Conservation (phyloP, 257 asterid species). For the Datura wrightii region DNA sequence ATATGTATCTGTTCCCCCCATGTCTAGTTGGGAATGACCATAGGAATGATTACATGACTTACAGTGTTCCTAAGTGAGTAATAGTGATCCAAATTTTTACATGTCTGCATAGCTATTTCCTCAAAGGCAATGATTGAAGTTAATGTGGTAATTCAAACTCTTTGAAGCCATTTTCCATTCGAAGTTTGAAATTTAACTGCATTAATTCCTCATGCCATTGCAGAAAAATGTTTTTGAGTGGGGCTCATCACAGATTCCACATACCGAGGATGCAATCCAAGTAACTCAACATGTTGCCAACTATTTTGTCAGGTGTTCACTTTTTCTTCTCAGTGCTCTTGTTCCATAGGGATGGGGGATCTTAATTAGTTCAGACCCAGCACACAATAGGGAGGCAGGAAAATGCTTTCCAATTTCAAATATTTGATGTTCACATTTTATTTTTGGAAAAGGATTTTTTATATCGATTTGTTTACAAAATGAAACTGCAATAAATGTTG, state of each 20-base stretch:
- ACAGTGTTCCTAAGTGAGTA: background rate
- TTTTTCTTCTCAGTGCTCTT: background rate
- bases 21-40: background rate
- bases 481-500: background rate
- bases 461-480: background rate
- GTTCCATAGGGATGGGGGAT: background rate
- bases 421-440: background rate
- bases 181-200: slow-evolving; percentile 29
- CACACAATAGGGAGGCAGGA: slow-evolving; percentile 6
- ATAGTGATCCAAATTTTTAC: background rate
- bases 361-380: background rate
- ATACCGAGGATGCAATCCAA: slow-evolving; percentile 92
- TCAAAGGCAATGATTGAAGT: background rate
- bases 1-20: background rate
- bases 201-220: slow-evolving; percentile 1
- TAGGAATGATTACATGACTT: background rate
- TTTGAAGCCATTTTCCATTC: background rate
- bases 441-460: background rate
- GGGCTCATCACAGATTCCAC: slow-evolving; percentile 90
- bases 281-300: slow-evolving; percentile 95
- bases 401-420: slow-evolving; percentile 3
- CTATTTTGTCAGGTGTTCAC: slow-evolving; percentile 69
- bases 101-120: background rate
- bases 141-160: background rate
- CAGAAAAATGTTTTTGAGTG: slow-evolving; percentile 99